Percentiles rank a stretch among this genome's conserved stretches.
These are phyloP conservation scores for Aspergillus fischeri DNA, from an alignment of 2,329 filamentous ascomycete species.

Conservation along the genomic window DNA sequence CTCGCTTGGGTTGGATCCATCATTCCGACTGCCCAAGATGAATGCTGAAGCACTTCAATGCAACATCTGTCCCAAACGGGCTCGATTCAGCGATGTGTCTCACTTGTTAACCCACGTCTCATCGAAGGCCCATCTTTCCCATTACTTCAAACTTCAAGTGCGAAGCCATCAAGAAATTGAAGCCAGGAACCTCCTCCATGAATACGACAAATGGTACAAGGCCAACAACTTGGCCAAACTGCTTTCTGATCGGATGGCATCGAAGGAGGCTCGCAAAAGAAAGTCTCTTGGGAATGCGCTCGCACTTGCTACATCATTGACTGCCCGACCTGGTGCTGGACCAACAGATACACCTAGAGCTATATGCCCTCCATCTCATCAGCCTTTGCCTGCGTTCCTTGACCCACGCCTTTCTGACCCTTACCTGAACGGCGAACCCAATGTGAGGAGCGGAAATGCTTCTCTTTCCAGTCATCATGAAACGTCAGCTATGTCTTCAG, in stretches of 20 bases:
- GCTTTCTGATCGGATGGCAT: slow-evolving; percentile 71
- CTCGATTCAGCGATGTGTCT: slow-evolving; percentile 82
- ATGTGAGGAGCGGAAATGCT: not conserved
- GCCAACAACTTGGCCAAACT: slow-evolving; percentile 66
- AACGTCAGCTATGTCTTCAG: slow-evolving; percentile 1
- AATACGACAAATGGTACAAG: slow-evolving; percentile 76
- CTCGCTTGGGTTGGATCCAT: slow-evolving; percentile 10
- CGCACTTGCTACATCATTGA: slow-evolving; percentile 1
- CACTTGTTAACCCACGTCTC: slow-evolving; percentile 88
- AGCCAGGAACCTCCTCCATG: slow-evolving; percentile 59
- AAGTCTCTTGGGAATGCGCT: slow-evolving; percentile 18
- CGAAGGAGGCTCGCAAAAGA: slow-evolving; percentile 67
- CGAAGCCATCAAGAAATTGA: slow-evolving; percentile 62
- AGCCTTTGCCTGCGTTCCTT: slow-evolving; percentile 18
- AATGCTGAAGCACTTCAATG: slow-evolving; percentile 66
- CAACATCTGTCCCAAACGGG: slow-evolving; percentile 74
- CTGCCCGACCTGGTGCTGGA: slow-evolving; percentile 1
- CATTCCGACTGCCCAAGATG: slow-evolving; percentile 27
- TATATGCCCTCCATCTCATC: not conserved
- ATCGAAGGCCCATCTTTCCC: slow-evolving; percentile 85
- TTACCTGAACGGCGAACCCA: slow-evolving; percentile 6
- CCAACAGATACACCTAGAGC: slow-evolving; percentile 1
- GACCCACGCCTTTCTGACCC: slow-evolving; percentile 26
- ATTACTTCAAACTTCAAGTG: slow-evolving; percentile 77
- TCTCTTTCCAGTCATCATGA: slow-evolving; percentile 5